phyloP scores from a whole-genome alignment of 129 eudicot species.

The Logfia minima region DNA sequence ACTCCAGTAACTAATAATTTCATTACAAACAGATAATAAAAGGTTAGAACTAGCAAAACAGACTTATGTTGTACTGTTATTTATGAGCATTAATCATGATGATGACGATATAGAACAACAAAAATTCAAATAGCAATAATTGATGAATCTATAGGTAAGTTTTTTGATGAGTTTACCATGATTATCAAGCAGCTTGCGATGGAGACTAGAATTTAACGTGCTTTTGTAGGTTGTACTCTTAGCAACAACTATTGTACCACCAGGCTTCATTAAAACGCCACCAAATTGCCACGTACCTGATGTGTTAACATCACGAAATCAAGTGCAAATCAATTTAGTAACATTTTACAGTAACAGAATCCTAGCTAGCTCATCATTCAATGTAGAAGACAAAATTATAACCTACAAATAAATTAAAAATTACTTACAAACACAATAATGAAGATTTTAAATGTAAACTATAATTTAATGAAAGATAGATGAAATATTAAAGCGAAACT shows the following conservation, averaged over 20 bases:
- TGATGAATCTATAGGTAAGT: slow-evolving; percentile 1
- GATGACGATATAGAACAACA: neutral
- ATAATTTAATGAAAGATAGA: slow-evolving; percentile 22
- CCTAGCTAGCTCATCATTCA: slow-evolving; percentile 22
- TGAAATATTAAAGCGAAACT: slow-evolving; percentile 17
- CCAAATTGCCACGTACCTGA: slow-evolving; percentile 30
- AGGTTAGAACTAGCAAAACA: too few relatives aligned
- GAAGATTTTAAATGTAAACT: slow-evolving; percentile 8
- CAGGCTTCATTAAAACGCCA: slow-evolving; percentile 9
- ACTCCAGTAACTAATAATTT: too few relatives aligned
- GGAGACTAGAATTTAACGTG: slow-evolving; percentile 29
- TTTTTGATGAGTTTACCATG: slow-evolving; percentile 41
- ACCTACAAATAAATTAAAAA: neutral
- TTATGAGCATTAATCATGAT: neutral
- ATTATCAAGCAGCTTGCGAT: slow-evolving; percentile 63
- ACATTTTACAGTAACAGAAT: neutral
- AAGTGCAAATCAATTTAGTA: neutral
- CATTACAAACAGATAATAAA: too few relatives aligned
- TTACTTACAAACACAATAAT: slow-evolving; percentile 18
- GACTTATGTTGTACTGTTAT: too few relatives aligned
- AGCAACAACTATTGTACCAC: slow-evolving; percentile 16
- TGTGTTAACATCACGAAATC: slow-evolving; percentile 5
- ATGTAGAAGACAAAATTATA: slow-evolving; percentile 27
- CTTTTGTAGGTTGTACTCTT: slow-evolving; percentile 21
- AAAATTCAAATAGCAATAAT: neutral